Evolutionary conservation across 495 filamentous ascomycete genomes (phyloP).

Genomic region (Aspergillus asperescens): DNA sequence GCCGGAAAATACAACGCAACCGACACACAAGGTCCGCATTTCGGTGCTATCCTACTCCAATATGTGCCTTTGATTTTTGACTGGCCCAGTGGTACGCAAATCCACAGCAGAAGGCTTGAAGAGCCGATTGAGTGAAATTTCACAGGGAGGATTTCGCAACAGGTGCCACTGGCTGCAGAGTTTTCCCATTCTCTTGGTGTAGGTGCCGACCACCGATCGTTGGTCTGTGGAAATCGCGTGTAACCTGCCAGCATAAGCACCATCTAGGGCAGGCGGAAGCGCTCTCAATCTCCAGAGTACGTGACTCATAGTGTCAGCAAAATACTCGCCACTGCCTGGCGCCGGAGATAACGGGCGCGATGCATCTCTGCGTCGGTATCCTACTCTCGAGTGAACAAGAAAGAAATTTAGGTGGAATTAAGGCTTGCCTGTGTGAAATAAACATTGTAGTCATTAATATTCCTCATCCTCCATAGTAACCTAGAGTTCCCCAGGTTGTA

Average conservation of each 20-base stretch:
- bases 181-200: neutral
- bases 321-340: neutral
- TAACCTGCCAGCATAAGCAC: neutral
- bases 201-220: neutral
- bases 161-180: neutral
- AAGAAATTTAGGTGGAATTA: no score
- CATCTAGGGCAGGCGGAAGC: neutral
- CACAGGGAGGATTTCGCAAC: neutral
- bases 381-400: neutral
- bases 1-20: neutral
- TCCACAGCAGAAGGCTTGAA: neutral
- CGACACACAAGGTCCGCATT: neutral
- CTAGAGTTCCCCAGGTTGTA: no score
- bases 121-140: neutral
- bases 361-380: neutral
- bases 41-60: neutral
- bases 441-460: no score
- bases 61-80: neutral
- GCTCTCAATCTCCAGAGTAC: constrained; percentile 14
- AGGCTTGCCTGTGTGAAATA: no score
- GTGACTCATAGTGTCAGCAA: neutral
- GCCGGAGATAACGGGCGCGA: neutral
- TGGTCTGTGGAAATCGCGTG: neutral
- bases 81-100: neutral
- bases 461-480: no score